Base-by-base conservation (phyloP, 2,329 filamentous ascomycete genomes). In the Lecanosticta acicola region DNA sequence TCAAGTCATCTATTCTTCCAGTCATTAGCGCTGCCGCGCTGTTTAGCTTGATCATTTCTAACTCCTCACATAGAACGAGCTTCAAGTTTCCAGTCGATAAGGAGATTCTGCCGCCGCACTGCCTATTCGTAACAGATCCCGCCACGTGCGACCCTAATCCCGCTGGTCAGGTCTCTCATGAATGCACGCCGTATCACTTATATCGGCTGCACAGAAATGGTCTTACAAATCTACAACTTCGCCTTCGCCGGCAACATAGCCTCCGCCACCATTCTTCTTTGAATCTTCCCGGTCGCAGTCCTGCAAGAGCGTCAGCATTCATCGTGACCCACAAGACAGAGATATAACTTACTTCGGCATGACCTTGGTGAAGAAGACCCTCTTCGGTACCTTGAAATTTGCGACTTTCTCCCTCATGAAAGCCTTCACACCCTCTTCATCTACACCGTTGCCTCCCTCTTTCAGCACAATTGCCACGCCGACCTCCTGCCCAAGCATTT, bases 371-470 rank as follows among this genome's bases (percentile, higher is more conserved):
- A 93, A 89, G 72, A 85, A 93, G 62, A 87, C 84, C 75, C 87
- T 82, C 72, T 87, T 90, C 1, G 87, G 87, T 34, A 89, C 76
- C 73, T 94, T 94, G 68, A 93, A 93, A 68, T 86, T 89, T 48
- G 84, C 84, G 51, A 89, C 71, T 61, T 79, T 83, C 49, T 84
- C 79, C 0, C 71, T 72, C 54, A 90, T 77, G 78, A 83, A 94
- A 4, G 63, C 63, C 67, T 78, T 84, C 60, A 94, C 65, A 51
- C 84, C 81, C 3, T 79, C 75, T 20, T 76, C 75, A 48, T 69
- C 73, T 8, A 49, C 17, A 19, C n/a, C n/a, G 46, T 50, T 66
- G 61, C 52, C 77, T 1, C 79, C 83, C 17, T 75, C 70, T 71
- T 88, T 89, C 42, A 85, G 69, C 17, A 91, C 86, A 11, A 93